A percentile compares a stretch with the other conserved stretches of the same genome.
phyloP scores from a whole-genome alignment of 305 asterid species.

The Salvia sclarea region DNA sequence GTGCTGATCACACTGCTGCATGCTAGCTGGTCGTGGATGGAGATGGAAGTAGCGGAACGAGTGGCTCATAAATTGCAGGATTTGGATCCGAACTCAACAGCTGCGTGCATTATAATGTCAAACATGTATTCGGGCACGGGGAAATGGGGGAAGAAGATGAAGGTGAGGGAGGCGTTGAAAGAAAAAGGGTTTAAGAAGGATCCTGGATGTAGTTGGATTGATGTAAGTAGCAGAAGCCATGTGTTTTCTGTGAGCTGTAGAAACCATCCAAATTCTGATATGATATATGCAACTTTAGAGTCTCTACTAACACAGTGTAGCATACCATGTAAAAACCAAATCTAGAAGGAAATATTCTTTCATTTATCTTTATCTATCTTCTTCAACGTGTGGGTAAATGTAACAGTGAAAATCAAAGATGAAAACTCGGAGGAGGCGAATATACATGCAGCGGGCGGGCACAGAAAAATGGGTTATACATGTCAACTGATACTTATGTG shows the following conservation, averaged over 20 bases:
- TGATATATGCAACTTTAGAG: conserved; percentile 45
- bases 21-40: conserved; percentile 71
- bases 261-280: conserved; percentile 42
- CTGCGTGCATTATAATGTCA: conserved; percentile 69
- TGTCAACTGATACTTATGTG: conserved; percentile 23
- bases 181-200: conserved; percentile 56
- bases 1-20: conserved; percentile 58
- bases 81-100: conserved; percentile 38
- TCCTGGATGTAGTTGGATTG: conserved; percentile 89
- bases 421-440: conserved; percentile 2
- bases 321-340: background rate
- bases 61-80: conserved; percentile 51
- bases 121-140: conserved; percentile 70
- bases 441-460: conserved; percentile 25
- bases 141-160: conserved; percentile 62
- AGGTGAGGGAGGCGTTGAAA: conserved; percentile 44
- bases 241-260: conserved; percentile 52
- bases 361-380: conserved; percentile 15
- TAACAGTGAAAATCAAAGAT: background rate
- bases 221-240: conserved; percentile 47
- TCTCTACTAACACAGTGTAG: conserved; percentile 33
- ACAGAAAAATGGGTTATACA: conserved; percentile 30
- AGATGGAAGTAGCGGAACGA: conserved; percentile 48
- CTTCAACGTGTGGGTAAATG: conserved; percentile 6
- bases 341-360: background rate